Evolutionary conservation across 2,329 filamentous ascomycete species (phyloP).

Genomic region (Colletotrichum destructivum): DNA sequence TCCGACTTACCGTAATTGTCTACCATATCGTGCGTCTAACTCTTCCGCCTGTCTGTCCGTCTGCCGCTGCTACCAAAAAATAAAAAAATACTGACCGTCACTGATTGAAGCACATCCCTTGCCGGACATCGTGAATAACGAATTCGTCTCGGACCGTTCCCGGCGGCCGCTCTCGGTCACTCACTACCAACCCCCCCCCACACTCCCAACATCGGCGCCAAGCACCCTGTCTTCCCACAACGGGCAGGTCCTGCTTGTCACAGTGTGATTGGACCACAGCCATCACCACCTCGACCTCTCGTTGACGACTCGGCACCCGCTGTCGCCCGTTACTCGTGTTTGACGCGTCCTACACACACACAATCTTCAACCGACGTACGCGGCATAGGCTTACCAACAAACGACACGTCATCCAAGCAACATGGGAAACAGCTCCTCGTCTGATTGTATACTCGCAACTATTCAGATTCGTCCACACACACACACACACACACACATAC

Average conservation of each 20-base stretch:
- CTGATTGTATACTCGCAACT: constrained; percentile 20
- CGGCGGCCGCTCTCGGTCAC: neutral
- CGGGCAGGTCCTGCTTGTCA: constrained; percentile 5
- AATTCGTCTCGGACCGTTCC: neutral
- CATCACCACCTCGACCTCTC: neutral
- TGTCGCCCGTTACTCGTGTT: neutral
- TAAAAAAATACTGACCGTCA: neutral
- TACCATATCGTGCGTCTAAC: no score
- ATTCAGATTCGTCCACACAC: constrained; percentile 10
- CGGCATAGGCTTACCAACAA: neutral
- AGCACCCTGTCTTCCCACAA: neutral
- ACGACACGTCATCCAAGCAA: neutral
- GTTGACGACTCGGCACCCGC: neutral
- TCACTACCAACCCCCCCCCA: neutral
- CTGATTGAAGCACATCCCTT: no score
- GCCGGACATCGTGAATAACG: neutral
- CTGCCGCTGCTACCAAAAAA: no score
- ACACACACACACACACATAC: no score
- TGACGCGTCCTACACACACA: neutral
- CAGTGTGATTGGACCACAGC: neutral
- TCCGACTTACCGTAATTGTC: neutral
- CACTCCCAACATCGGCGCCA: neutral
- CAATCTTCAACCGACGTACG: no score
- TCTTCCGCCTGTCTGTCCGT: no score
- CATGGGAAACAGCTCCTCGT: neutral